A percentile compares a stretch with the other conserved stretches of the same genome.
Conservation (phyloP, 495 filamentous ascomycete species). For the Achaetomiella virescens region DNA sequence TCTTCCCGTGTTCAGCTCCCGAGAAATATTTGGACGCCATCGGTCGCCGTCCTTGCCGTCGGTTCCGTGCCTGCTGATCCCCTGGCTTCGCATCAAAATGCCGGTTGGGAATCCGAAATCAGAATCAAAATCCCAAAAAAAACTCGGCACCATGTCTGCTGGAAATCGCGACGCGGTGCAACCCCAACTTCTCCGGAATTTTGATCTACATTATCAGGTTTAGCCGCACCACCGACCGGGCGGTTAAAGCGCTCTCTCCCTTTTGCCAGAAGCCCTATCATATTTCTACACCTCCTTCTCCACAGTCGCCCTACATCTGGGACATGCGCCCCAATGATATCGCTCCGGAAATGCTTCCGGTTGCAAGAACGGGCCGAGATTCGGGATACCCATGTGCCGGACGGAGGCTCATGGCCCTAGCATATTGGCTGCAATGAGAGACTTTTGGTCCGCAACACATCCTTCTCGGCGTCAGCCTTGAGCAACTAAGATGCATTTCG, state of each 20-base stretch:
- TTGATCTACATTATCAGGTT: neutral
- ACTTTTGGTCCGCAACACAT: neutral
- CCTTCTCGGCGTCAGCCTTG: too few relatives aligned
- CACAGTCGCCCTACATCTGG: neutral
- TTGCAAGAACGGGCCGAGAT: constrained; percentile 6
- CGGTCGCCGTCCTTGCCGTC: neutral
- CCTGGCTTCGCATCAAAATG: neutral
- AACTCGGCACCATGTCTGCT: neutral
- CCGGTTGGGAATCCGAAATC: neutral
- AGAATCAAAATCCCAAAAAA: neutral
- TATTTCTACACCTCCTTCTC: neutral
- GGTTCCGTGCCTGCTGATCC: constrained; percentile 2
- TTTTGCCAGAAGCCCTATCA: constrained; percentile 15
- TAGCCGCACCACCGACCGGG: constrained; percentile 9
- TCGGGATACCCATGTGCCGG: constrained; percentile 6
- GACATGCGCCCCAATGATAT: constrained; percentile 13
- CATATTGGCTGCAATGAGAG: neutral
- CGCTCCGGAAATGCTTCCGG: neutral
- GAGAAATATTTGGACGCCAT: too few relatives aligned
- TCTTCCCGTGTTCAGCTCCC: too few relatives aligned
- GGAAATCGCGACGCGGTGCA: constrained; percentile 8
- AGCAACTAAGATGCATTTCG: too few relatives aligned
- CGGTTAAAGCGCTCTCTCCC: constrained; percentile 12
- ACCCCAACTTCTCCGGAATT: constrained; percentile 8
- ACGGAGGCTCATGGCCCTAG: neutral